phyloP scores from a whole-genome alignment of 2,329 filamentous ascomycete genomes.

The Daldinia sp. region DNA sequence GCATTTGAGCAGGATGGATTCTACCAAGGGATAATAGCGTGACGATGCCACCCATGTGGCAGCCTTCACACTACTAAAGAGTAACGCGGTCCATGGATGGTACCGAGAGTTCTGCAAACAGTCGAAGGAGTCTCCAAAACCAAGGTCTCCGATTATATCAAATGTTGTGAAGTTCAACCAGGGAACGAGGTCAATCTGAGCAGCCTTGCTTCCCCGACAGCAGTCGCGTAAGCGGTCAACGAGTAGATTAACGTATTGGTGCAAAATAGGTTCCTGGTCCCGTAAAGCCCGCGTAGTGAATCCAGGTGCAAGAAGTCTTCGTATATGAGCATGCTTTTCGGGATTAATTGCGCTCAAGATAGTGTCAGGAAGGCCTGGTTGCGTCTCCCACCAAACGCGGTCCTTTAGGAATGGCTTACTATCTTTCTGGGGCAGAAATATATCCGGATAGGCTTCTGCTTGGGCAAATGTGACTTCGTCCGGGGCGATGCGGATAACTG shows the following conservation, averaged over 20 bases:
- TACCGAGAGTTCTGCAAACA: conserved; percentile 45
- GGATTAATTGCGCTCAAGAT: conserved; percentile 47
- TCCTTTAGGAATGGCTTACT: conserved; percentile 47
- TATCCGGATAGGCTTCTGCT: conserved; percentile 41
- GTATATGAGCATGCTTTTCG: conserved; percentile 43
- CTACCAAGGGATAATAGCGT: conserved; percentile 43
- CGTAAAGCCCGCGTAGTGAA: conserved; percentile 48
- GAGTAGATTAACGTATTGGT: conserved; percentile 47
- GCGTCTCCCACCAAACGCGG: conserved; percentile 47
- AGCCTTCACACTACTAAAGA: conserved; percentile 47
- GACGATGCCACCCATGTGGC: conserved; percentile 41
- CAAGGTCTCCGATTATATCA: conserved; percentile 54
- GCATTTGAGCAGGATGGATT: conserved; percentile 36
- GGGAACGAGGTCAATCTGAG: conserved; percentile 36
- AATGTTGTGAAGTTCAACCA: conserved; percentile 54
- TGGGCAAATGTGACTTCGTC: conserved; percentile 44
- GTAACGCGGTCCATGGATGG: conserved; percentile 46
- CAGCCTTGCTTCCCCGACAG: not conserved
- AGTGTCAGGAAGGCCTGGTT: conserved; percentile 42
- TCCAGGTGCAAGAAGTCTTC: conserved; percentile 43
- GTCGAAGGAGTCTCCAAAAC: conserved; percentile 1
- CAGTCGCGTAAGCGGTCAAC: conserved; percentile 41
- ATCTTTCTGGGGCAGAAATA: conserved; percentile 37
- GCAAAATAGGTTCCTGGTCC: conserved; percentile 49
- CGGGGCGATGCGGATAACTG: conserved; percentile 44